Base-by-base conservation (phyloP, 2,329 filamentous ascomycete species). In the Claviceps sp. region DNA sequence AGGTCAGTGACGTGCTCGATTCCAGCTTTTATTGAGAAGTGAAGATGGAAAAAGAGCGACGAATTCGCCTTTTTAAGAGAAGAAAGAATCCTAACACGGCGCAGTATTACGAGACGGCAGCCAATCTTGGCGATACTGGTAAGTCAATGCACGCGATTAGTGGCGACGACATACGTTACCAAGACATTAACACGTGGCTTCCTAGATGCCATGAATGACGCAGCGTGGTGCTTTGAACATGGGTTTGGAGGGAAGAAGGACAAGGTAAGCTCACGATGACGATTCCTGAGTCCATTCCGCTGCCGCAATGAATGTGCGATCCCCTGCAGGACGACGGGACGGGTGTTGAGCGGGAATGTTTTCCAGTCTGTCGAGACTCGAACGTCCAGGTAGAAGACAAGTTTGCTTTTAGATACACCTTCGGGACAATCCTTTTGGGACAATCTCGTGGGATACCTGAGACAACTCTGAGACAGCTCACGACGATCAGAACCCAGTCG, bases 221-320 rank as follows among this genome's bases (percentile, higher is more conserved):
- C 85, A 51, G 93, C 84, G 38, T 95, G 89, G 88, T 98, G 93
- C 72, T 97, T 93, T 75, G 69, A 94, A 30, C 86, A 96, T 65
- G 93, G 93, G n/a, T 95, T 95, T 69, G 93, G 93, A 37, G 91
- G 89, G 63, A 93, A 89, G 68, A 98, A 97, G 69, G 90, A 98
- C 74, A 97, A 95, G 86, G 91, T 96, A 76, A 70, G 87, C 79
- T 51, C 30, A 34, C 30, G 30, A 34, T 34, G 1, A 34, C 30
- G 30, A 34, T 34, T 34, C 11, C 30, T 34, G 30, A 34, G 30
- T 34, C 30, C 30, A 4, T 34, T 34, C 30, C 30, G 30, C 30
- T 34, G 30, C 30, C 1, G 9, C 26, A 30, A 30, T 8, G 26
- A 30, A 30, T 30, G 26, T 30, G 26, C 9, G 26, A 30, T 30